Conservation (phyloP, 139 green algal species). For the Gonium pectorale region DNA sequence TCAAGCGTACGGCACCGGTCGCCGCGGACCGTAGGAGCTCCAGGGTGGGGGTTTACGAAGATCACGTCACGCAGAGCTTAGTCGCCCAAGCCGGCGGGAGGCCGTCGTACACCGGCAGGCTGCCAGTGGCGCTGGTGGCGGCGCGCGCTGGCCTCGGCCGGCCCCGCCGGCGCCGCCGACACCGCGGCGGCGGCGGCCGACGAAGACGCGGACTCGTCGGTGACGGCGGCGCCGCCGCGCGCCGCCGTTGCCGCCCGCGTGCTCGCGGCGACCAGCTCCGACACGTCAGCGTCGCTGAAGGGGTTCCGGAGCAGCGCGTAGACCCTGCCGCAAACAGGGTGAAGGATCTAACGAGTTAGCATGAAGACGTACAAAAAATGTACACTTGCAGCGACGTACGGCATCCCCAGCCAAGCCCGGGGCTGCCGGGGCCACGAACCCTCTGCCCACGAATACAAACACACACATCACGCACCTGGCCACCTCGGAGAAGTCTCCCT, state of each 20-base stretch:
- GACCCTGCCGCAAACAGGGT: constrained; percentile 26
- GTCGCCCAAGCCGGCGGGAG: constrained; percentile 56
- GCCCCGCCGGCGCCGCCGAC: not conserved
- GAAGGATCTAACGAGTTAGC: too few species aligned
- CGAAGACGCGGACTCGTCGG: not conserved
- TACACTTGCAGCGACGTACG: too few species aligned
- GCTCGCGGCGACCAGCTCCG: not conserved
- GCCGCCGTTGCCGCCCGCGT: not conserved
- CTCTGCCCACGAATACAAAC: too few species aligned
- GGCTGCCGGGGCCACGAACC: too few species aligned
- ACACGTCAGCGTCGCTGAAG: constrained; percentile 51
- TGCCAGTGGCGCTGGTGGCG: constrained; percentile 4
- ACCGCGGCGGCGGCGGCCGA: not conserved
- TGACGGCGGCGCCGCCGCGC: not conserved
- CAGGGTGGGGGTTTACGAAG: constrained; percentile 47
- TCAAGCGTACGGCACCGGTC: too few species aligned
- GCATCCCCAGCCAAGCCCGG: too few species aligned
- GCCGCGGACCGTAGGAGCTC: too few species aligned
- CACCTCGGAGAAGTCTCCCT: constrained; percentile 60
- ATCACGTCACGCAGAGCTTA: constrained; percentile 66
- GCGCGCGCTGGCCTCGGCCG: not conserved
- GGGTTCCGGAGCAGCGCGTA: constrained; percentile 59
- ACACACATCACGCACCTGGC: not conserved
- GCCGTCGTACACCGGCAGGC: constrained; percentile 51
- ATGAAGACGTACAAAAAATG: too few species aligned